Percentiles rank a stretch among this genome's conserved stretches.
Evolutionary conservation across 169 alveolate species (phyloP).

Genomic region (Blepharisma undulans): DNA sequence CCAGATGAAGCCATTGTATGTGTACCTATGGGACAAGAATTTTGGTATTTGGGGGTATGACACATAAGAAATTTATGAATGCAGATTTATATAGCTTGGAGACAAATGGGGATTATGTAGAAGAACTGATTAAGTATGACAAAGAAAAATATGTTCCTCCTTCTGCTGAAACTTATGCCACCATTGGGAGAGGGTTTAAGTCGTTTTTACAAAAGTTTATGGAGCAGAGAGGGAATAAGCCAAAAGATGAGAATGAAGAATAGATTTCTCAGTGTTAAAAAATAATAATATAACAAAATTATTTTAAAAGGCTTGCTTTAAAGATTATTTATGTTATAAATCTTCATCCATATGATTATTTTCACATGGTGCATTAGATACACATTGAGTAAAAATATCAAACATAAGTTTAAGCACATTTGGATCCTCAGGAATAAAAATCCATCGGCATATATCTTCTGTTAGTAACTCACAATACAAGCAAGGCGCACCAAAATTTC

Average conservation of each 20-base stretch:
- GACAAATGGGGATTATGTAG: background rate
- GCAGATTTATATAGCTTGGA: background rate
- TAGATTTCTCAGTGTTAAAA: background rate
- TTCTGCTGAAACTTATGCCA: background rate
- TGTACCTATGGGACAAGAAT: background rate
- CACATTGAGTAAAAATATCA: background rate
- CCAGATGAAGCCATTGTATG: conserved; percentile 12
- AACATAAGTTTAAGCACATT: background rate
- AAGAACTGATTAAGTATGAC: background rate
- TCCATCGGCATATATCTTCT: background rate
- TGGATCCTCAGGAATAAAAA: background rate
- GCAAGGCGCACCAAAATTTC: conserved; percentile 1
- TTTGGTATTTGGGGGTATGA: conserved; percentile 3
- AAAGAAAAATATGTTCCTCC: background rate
- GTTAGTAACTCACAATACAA: background rate
- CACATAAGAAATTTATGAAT: background rate
- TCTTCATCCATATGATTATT: background rate
- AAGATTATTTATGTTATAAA: no score
- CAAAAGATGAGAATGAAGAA: background rate
- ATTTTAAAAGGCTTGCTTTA: background rate
- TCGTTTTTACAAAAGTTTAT: background rate
- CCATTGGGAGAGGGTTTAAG: background rate
- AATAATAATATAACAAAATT: no score
- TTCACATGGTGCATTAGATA: background rate
- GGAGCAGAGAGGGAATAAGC: background rate